Percentiles rank a stretch among this genome's conserved stretches.
phyloP scores from a whole-genome alignment of 768 basidiomycete species.

The Pisolithus microcarpus region DNA sequence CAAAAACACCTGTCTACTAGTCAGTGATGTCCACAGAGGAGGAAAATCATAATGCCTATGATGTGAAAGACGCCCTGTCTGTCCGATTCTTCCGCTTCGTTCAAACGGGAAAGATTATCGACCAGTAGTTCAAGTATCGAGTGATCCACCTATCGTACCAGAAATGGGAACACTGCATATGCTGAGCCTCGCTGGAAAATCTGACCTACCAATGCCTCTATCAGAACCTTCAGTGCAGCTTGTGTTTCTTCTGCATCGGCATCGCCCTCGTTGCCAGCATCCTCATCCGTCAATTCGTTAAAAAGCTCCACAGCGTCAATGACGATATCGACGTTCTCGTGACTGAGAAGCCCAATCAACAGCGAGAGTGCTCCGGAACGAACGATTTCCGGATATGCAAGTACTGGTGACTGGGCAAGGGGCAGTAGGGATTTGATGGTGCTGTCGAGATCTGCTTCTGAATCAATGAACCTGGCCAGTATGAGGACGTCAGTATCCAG shows the following conservation, averaged over 20 bases:
- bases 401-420: slow-evolving; percentile 71
- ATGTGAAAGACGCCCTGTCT: slow-evolving; percentile 90
- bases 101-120: slow-evolving; percentile 81
- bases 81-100: slow-evolving; percentile 87
- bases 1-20: slow-evolving; percentile 64
- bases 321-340: slow-evolving; percentile 97
- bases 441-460: slow-evolving; percentile 89
- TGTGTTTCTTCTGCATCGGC: slow-evolving; percentile 59
- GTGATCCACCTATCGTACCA: slow-evolving; percentile 57
- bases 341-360: slow-evolving; percentile 80
- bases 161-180: neutral
- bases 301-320: slow-evolving; percentile 90
- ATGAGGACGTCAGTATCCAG: slow-evolving; percentile 4
- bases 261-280: slow-evolving; percentile 73
- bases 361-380: slow-evolving; percentile 61
- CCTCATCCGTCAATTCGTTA: slow-evolving; percentile 93
- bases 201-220: slow-evolving; percentile 64
- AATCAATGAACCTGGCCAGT: slow-evolving; percentile 84
- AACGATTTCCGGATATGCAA: slow-evolving; percentile 88
- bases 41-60: slow-evolving; percentile 44
- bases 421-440: slow-evolving; percentile 85
- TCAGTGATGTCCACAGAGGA: neutral
- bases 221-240: slow-evolving; percentile 64
- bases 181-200: neutral
- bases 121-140: slow-evolving; percentile 84